Conservation (phyloP, 2,329 filamentous ascomycete species). For the Arthrobotrys megalospora region DNA sequence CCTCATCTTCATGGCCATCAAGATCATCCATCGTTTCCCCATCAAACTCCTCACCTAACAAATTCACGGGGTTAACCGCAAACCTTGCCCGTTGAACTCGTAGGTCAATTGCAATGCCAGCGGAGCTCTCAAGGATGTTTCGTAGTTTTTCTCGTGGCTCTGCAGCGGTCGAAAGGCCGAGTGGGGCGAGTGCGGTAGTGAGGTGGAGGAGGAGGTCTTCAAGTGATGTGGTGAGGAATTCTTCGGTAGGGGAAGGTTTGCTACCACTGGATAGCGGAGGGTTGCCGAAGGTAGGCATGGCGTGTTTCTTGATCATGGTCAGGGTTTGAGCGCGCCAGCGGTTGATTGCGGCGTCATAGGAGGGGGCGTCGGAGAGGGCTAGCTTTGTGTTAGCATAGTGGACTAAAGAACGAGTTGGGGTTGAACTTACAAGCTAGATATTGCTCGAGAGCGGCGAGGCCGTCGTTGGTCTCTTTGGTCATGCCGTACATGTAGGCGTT, state of each 20-base stretch:
- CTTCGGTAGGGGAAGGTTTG: conserved; percentile 42
- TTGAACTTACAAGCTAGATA: conserved; percentile 58
- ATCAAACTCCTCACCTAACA: conserved; percentile 55
- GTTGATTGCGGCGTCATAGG: conserved; percentile 58
- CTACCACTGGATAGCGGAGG: conserved; percentile 24
- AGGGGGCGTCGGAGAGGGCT: conserved; percentile 54
- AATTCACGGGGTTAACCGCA: conserved; percentile 36
- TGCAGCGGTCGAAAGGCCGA: conserved; percentile 52
- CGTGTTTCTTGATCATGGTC: conserved; percentile 59
- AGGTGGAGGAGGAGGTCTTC: conserved; percentile 58
- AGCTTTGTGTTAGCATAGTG: not conserved
- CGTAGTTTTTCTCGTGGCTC: conserved; percentile 57
- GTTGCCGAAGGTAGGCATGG: conserved; percentile 50
- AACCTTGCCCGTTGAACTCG: conserved; percentile 56
- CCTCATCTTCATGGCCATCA: conserved; percentile 55
- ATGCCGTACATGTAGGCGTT: conserved; percentile 58
- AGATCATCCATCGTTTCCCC: conserved; percentile 58
- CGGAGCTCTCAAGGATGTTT: conserved; percentile 52
- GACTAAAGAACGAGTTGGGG: not conserved
- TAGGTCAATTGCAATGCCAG: conserved; percentile 46
- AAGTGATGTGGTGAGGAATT: conserved; percentile 46
- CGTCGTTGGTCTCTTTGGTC: conserved; percentile 57
- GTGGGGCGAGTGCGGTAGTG: conserved; percentile 38
- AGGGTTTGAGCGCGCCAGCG: conserved; percentile 59
- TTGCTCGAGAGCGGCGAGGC: conserved; percentile 50